These are phyloP conservation scores for Platanus orientalis DNA, from an alignment of 164 flowering plant species.

Conservation along the genomic window DNA sequence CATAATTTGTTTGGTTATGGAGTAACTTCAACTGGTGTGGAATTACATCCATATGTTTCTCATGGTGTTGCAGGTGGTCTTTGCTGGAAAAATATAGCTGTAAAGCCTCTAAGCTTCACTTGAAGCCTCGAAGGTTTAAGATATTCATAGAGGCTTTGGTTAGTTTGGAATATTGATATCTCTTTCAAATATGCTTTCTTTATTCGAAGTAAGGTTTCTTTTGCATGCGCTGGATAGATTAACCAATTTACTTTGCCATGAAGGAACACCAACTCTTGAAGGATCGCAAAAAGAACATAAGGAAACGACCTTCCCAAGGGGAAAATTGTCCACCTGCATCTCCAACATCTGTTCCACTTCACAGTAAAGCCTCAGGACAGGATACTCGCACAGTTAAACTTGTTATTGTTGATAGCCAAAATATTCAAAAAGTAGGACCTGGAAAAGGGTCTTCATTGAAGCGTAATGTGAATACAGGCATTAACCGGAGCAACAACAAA, in stretches of 20 bases:
- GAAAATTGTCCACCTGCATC: conserved; percentile 43
- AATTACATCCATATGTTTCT: neutral
- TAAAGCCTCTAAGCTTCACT: conserved; percentile 91
- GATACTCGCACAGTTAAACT: conserved; percentile 53
- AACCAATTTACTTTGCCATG: conserved; percentile 23
- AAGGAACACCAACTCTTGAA: conserved; percentile 95
- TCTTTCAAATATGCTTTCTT: neutral
- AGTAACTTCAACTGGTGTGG: neutral
- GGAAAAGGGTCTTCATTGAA: conserved; percentile 57
- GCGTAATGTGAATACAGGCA: conserved; percentile 44
- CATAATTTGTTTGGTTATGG: neutral
- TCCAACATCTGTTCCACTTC: conserved; percentile 35
- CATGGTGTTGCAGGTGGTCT: conserved; percentile 74
- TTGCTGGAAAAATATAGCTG: conserved; percentile 94
- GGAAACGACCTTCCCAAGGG: conserved; percentile 46
- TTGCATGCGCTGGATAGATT: conserved; percentile 17
- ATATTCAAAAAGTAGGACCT: conserved; percentile 53
- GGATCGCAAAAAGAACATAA: conserved; percentile 73
- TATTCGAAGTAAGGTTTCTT: neutral
- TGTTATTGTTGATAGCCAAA: conserved; percentile 64
- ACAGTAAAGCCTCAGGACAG: conserved; percentile 41
- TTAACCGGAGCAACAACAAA: conserved; percentile 43
- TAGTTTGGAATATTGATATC: conserved; percentile 22
- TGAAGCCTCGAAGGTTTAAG: conserved; percentile 94
- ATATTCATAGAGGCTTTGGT: conserved; percentile 89